Evolutionary conservation across 306 rosid species (phyloP).

Genomic region (Psophocarpus tetragonolobus): DNA sequence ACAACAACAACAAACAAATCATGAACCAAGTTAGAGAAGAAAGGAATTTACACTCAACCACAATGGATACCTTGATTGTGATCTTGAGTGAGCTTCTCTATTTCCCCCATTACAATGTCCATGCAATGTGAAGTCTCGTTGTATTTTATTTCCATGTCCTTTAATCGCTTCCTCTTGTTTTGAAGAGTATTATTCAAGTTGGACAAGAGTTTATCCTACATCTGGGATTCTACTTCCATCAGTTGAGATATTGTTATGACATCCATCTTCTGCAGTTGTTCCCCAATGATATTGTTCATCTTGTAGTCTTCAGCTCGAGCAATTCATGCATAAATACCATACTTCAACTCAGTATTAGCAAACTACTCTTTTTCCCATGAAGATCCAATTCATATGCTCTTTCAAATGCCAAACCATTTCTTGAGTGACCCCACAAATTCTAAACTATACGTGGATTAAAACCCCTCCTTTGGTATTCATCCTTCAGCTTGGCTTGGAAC

Average conservation of each 20-base stretch:
- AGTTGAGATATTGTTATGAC: constrained; percentile 69
- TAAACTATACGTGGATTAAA: constrained; percentile 69
- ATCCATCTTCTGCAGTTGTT: constrained; percentile 73
- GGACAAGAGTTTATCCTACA: constrained; percentile 63
- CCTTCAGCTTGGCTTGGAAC: constrained; percentile 90
- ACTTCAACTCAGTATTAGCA: constrained; percentile 46
- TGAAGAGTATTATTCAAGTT: constrained; percentile 68
- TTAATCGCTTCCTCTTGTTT: constrained; percentile 60
- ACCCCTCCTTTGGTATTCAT: constrained; percentile 73
- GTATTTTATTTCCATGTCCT: constrained; percentile 71
- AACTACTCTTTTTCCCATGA: constrained; percentile 81
- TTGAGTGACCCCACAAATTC: constrained; percentile 77
- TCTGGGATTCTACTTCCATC: constrained; percentile 78
- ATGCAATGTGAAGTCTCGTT: constrained; percentile 59
- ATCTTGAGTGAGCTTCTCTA: constrained; percentile 63
- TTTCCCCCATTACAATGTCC: constrained; percentile 54
- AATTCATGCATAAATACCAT: constrained; percentile 90
- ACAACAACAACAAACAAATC: not conserved
- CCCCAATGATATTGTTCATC: constrained; percentile 61
- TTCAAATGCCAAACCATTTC: constrained; percentile 87
- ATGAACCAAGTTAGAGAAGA: constrained; percentile 6
- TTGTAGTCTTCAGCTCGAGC: constrained; percentile 83
- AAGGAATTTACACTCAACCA: not conserved
- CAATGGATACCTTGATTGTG: constrained; percentile 70
- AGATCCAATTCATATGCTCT: constrained; percentile 69